Percentiles rank a stretch among this genome's conserved stretches.
Evolutionary conservation across 768 basidiomycete species (phyloP).

Genomic region (Candolleomyces efflorescens): DNA sequence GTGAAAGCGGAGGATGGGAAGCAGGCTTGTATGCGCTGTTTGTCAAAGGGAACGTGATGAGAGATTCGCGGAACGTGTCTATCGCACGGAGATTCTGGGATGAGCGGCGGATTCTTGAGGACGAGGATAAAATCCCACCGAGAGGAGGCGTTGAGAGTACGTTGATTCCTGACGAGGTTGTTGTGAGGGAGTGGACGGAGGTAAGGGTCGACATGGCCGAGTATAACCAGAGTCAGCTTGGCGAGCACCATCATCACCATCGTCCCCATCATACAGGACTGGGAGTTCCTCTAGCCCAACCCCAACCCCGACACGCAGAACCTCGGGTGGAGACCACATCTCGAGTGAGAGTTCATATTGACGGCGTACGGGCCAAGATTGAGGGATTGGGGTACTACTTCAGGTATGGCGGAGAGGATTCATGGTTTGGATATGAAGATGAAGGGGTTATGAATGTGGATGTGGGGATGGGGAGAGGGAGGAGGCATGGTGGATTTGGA

Average conservation of each 20-base stretch:
- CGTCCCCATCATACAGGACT: too few relatives aligned
- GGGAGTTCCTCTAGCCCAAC: too few relatives aligned
- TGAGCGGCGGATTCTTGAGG: not conserved
- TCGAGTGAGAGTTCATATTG: slow-evolving; percentile 25
- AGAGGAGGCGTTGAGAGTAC: slow-evolving; percentile 19
- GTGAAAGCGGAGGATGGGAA: slow-evolving; percentile 22
- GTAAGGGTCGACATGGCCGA: slow-evolving; percentile 28
- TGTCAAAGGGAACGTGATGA: slow-evolving; percentile 16
- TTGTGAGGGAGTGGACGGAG: slow-evolving; percentile 32
- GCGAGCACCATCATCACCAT: not conserved
- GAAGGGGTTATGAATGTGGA: slow-evolving; percentile 34
- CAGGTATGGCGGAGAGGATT: slow-evolving; percentile 20
- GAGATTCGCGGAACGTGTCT: not conserved
- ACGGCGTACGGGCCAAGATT: slow-evolving; percentile 29
- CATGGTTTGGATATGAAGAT: slow-evolving; percentile 28
- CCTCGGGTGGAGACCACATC: slow-evolving; percentile 18
- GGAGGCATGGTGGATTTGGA: slow-evolving; percentile 20
- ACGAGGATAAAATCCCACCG: slow-evolving; percentile 8
- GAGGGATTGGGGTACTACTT: slow-evolving; percentile 35
- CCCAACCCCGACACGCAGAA: slow-evolving; percentile 5
- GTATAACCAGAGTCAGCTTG: not conserved
- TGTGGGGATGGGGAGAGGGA: slow-evolving; percentile 19
- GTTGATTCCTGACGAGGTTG: slow-evolving; percentile 29
- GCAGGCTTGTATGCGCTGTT: slow-evolving; percentile 28
- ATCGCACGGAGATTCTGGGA: not conserved